Conservation (phyloP, 2,329 filamentous ascomycete genomes). For the Cytospora schulzeri region DNA sequence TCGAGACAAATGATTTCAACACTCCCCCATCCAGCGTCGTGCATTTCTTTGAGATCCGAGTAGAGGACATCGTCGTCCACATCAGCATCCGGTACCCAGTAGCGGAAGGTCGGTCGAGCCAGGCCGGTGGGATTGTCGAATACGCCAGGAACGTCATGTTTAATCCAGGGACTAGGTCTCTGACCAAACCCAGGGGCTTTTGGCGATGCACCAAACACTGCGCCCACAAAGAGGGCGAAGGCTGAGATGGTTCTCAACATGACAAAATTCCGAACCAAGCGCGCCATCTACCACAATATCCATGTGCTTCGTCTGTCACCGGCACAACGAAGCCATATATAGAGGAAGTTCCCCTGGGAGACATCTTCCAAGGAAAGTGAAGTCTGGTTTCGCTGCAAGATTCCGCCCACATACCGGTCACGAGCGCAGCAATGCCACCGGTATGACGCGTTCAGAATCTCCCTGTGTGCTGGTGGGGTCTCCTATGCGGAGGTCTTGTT, state of each 20-base stretch:
- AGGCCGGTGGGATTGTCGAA: conserved; percentile 15
- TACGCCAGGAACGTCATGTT: conserved; percentile 8
- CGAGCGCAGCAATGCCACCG: no score
- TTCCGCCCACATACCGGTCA: no score
- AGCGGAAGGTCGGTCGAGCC: conserved; percentile 17
- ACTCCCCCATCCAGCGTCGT: conserved; percentile 14
- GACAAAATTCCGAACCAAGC: neutral
- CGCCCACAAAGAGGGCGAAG: neutral
- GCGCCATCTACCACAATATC: no score
- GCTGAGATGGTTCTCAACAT: neutral
- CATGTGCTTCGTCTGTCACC: no score
- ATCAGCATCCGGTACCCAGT: conserved; percentile 20
- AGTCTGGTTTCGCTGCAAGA: neutral
- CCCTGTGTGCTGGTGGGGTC: no score
- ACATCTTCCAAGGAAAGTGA: neutral
- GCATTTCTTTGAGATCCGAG: conserved; percentile 12
- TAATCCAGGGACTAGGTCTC: conserved; percentile 13
- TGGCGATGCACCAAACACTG: conserved; percentile 1
- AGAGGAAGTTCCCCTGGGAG: neutral
- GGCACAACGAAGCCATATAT: neutral
- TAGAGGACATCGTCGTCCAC: conserved; percentile 21
- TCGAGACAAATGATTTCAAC: conserved; percentile 17
- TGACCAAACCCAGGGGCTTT: conserved; percentile 13
- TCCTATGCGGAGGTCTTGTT: no score
- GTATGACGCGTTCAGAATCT: no score